Percentiles rank a stretch among this genome's conserved stretches.
These are phyloP conservation scores for Postia placenta DNA, from an alignment of 768 basidiomycete species.

Conservation along the genomic window DNA sequence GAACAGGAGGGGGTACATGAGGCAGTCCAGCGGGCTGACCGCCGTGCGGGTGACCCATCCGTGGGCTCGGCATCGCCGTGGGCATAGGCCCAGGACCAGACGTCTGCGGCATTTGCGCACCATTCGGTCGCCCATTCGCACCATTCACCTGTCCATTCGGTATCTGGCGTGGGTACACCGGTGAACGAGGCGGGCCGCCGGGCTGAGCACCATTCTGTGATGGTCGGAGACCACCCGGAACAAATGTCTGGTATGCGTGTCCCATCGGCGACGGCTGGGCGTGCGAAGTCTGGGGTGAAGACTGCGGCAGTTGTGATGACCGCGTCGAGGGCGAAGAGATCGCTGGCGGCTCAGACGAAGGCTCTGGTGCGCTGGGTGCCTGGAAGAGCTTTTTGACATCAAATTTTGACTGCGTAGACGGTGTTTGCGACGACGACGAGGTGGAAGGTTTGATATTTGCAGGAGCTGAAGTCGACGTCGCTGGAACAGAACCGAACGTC, in stretches of 20 bases:
- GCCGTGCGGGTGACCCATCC: conserved; percentile 53
- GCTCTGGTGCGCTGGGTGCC: conserved; percentile 27
- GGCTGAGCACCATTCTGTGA: conserved; percentile 28
- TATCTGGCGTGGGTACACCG: conserved; percentile 55
- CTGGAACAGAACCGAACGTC: conserved; percentile 76
- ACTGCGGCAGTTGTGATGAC: conserved; percentile 46
- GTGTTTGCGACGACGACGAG: conserved; percentile 23
- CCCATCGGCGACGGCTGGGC: conserved; percentile 36
- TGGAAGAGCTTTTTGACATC: conserved; percentile 63
- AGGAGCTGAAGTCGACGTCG: conserved; percentile 39
- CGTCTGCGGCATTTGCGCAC: conserved; percentile 36
- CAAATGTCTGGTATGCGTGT: conserved; percentile 40
- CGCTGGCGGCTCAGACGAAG: conserved; percentile 31
- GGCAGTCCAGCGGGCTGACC: conserved; percentile 48
- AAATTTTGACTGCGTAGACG: conserved; percentile 32
- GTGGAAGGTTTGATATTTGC: conserved; percentile 56
- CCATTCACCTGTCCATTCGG: conserved; percentile 56
- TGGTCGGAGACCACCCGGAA: conserved; percentile 40
- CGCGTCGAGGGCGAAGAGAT: conserved; percentile 54
- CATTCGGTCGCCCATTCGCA: conserved; percentile 36
- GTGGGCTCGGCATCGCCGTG: conserved; percentile 58
- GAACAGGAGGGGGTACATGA: conserved; percentile 32
- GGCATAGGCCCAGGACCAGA: conserved; percentile 30
- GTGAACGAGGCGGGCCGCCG: conserved; percentile 56
- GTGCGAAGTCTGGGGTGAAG: conserved; percentile 23